Evolutionary conservation across 306 rosid genomes (phyloP).

Genomic region (Cucurbita argyrosperma): DNA sequence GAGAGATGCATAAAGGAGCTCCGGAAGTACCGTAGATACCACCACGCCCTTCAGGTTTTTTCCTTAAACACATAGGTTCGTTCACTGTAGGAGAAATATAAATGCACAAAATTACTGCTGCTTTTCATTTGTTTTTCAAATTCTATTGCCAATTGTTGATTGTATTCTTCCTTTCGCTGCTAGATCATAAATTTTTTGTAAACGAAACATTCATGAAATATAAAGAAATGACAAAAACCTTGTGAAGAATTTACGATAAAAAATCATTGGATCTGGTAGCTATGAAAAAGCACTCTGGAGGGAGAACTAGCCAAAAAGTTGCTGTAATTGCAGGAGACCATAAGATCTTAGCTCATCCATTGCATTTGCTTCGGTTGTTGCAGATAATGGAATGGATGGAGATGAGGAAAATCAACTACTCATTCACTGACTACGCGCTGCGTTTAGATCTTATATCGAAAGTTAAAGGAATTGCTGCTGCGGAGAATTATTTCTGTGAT

Average conservation of each 20-base stretch:
- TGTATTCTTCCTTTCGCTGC: background rate
- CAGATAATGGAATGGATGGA: conserved; percentile 91
- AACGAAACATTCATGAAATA: background rate
- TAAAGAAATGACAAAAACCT: background rate
- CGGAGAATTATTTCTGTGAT: conserved; percentile 45
- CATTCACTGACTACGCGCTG: conserved; percentile 34
- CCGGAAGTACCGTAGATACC: conserved; percentile 34
- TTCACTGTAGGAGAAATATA: background rate
- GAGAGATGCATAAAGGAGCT: conserved; percentile 35
- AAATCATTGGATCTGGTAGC: background rate
- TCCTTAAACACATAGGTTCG: background rate
- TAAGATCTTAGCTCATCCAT: background rate
- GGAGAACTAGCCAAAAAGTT: background rate
- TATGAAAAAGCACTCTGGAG: background rate
- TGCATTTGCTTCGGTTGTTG: conserved; percentile 5
- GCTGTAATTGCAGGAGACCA: background rate
- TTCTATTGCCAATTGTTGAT: background rate
- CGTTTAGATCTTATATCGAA: conserved; percentile 52
- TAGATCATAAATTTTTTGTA: background rate
- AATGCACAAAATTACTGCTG: background rate
- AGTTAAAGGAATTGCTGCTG: conserved; percentile 44
- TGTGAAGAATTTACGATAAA: background rate
- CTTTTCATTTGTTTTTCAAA: background rate
- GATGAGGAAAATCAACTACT: conserved; percentile 35
- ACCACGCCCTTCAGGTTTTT: conserved; percentile 56